These are phyloP conservation scores for Teunomyces funiuensis DNA, from an alignment of 805 yeast species.

Conservation along the genomic window DNA sequence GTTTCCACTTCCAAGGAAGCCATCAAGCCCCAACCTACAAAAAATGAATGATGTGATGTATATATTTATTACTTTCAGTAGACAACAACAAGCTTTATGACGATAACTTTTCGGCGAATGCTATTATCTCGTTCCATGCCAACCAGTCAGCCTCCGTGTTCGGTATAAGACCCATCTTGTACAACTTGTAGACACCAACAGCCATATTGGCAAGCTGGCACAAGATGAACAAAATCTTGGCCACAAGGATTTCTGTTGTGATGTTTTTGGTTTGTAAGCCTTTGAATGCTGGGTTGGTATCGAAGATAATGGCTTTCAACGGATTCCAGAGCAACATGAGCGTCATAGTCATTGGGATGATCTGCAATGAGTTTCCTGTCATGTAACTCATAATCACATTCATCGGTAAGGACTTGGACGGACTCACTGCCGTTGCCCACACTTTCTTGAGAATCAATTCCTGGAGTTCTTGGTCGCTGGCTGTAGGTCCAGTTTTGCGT, in stretches of 20 bases:
- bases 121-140: slow-evolving; percentile 62
- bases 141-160: slow-evolving; percentile 88
- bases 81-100: background rate
- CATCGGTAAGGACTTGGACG: slow-evolving; percentile 86
- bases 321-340: slow-evolving; percentile 80
- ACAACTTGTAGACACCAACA: slow-evolving; percentile 82
- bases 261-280: slow-evolving; percentile 42
- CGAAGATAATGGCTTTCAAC: slow-evolving; percentile 62
- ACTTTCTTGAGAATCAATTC: slow-evolving; percentile 60
- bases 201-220: slow-evolving; percentile 57
- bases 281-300: slow-evolving; percentile 55
- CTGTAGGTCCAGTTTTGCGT: background rate
- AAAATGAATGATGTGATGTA: background rate
- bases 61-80: background rate
- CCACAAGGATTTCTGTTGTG: slow-evolving; percentile 29
- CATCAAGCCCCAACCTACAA: background rate
- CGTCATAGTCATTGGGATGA: slow-evolving; percentile 90
- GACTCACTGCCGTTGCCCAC: slow-evolving; percentile 82
- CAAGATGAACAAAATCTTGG: slow-evolving; percentile 48
- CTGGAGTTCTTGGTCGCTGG: slow-evolving; percentile 25
- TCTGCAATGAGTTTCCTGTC: slow-evolving; percentile 87
- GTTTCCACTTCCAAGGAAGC: slow-evolving; percentile 5
- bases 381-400: slow-evolving; percentile 86
- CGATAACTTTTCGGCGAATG: slow-evolving; percentile 6
- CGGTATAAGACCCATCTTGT: slow-evolving; percentile 88